Evolutionary conservation across 2,329 filamentous ascomycete genomes (phyloP).

Genomic region (Arthrobotrys pseudoclavata): DNA sequence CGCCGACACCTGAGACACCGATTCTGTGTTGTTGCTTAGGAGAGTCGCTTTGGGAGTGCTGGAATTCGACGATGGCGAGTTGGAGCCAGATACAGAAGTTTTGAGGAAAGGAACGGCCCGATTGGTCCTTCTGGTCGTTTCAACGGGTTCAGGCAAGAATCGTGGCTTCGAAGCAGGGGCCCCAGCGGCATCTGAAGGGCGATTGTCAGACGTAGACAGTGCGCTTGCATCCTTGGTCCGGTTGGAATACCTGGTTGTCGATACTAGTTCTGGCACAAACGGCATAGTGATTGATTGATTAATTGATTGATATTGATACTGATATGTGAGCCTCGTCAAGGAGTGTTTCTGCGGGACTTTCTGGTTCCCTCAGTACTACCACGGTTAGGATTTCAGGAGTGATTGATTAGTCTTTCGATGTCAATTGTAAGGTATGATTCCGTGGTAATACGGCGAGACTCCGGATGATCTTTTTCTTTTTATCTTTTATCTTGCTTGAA

Average conservation of each 20-base stretch:
- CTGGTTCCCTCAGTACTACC: neutral
- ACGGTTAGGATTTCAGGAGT: conserved; percentile 13
- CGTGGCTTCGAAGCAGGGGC: conserved; percentile 43
- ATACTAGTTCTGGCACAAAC: conserved; percentile 57
- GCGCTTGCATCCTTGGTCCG: conserved; percentile 42
- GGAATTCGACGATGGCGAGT: conserved; percentile 37
- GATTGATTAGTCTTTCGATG: conserved; percentile 18
- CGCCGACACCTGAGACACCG: conserved; percentile 25
- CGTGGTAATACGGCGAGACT: conserved; percentile 44
- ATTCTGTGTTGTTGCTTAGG: conserved; percentile 21
- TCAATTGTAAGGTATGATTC: conserved; percentile 13
- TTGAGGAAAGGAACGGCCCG: conserved; percentile 22
- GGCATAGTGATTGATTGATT: conserved; percentile 39
- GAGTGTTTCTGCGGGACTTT: conserved; percentile 52
- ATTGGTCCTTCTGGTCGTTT: conserved; percentile 61
- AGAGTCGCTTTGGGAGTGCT: conserved; percentile 53
- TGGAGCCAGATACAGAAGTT: conserved; percentile 16
- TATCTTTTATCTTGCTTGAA: neutral
- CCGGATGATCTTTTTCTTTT: conserved; percentile 41
- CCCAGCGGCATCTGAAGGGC: conserved; percentile 13
- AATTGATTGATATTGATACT: neutral
- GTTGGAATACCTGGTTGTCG: conserved; percentile 58
- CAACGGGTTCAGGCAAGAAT: conserved; percentile 62
- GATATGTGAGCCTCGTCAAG: neutral
- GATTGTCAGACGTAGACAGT: conserved; percentile 8